Percentiles rank a stretch among this genome's conserved stretches.
Conservation (phyloP, 768 basidiomycete genomes). For the Tremella mesenterica region DNA sequence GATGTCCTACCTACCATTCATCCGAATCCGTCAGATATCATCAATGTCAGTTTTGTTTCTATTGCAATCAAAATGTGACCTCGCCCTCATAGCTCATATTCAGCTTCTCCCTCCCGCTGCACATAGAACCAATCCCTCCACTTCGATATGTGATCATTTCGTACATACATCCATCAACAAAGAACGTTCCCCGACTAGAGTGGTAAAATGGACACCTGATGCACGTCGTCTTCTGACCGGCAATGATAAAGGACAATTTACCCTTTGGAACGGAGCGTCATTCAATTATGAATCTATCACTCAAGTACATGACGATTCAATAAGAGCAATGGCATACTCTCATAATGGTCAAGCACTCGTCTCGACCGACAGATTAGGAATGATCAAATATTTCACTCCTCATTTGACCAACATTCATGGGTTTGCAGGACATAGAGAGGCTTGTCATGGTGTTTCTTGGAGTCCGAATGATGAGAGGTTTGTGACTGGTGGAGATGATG, state of each 20-base stretch:
- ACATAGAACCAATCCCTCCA: slow-evolving; percentile 81
- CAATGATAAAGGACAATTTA: slow-evolving; percentile 94
- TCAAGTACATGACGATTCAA: slow-evolving; percentile 94
- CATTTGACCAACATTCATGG: slow-evolving; percentile 98
- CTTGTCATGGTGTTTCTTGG: slow-evolving; percentile 82
- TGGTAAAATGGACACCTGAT: slow-evolving; percentile 98
- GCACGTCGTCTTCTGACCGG: slow-evolving; percentile 87
- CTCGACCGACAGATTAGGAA: slow-evolving; percentile 82
- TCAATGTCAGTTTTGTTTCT: slow-evolving; percentile 57
- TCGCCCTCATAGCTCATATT: slow-evolving; percentile 6
- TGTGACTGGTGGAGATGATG: slow-evolving; percentile 92
- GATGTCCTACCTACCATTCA: slow-evolving; percentile 54
- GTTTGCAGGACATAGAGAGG: slow-evolving; percentile 88
- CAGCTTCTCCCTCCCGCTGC: slow-evolving; percentile 91
- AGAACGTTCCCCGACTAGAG: slow-evolving; percentile 91
- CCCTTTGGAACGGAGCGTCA: slow-evolving; percentile 95
- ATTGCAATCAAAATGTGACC: background rate
- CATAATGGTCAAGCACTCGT: slow-evolving; percentile 89
- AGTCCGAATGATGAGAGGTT: slow-evolving; percentile 86
- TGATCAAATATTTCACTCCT: slow-evolving; percentile 97
- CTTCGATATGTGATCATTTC: slow-evolving; percentile 91
- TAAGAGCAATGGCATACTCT: slow-evolving; percentile 80
- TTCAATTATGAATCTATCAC: slow-evolving; percentile 99
- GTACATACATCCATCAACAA: slow-evolving; percentile 99
- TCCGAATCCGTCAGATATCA: slow-evolving; percentile 68